Conservation (phyloP, 2,329 filamentous ascomycete genomes). For the Fusarium proliferatum region DNA sequence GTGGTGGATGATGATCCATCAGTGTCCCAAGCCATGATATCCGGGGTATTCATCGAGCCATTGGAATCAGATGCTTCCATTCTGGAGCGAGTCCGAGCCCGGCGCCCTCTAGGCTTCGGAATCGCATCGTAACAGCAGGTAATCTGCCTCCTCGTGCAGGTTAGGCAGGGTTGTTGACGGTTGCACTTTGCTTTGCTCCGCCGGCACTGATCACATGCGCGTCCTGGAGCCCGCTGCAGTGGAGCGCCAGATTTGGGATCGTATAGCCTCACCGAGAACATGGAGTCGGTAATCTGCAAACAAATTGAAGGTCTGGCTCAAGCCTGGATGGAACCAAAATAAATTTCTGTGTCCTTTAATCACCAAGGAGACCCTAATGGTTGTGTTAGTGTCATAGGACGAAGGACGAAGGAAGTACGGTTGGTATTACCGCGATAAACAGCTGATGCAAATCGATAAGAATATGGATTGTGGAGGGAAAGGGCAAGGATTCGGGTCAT, state of each 20-base stretch:
- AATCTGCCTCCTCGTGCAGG: background rate
- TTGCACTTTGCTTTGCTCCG: conserved; percentile 18
- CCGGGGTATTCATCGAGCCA: background rate
- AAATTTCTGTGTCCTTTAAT: background rate
- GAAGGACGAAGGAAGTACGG: background rate
- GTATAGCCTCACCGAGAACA: conserved; percentile 12
- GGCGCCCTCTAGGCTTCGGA: background rate
- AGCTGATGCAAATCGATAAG: background rate
- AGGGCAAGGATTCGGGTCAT: background rate
- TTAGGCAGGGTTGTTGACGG: conserved; percentile 8
- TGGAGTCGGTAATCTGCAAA: background rate
- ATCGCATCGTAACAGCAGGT: conserved; percentile 4
- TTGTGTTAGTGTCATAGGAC: background rate
- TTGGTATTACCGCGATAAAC: background rate
- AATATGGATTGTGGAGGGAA: background rate
- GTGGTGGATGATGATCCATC: background rate
- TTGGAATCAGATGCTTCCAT: background rate
- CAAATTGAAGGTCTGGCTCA: background rate
- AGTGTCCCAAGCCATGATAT: background rate
- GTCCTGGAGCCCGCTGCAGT: conserved; percentile 8
- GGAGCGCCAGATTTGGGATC: background rate
- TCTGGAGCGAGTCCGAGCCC: background rate
- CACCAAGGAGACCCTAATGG: background rate
- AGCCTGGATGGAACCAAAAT: background rate
- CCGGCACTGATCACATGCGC: conserved; percentile 17